Evolutionary conservation across 1,139 yeast species (phyloP), one percentile per base, ranked within the genome.

Genomic region (Hansenula anomala): DNA sequence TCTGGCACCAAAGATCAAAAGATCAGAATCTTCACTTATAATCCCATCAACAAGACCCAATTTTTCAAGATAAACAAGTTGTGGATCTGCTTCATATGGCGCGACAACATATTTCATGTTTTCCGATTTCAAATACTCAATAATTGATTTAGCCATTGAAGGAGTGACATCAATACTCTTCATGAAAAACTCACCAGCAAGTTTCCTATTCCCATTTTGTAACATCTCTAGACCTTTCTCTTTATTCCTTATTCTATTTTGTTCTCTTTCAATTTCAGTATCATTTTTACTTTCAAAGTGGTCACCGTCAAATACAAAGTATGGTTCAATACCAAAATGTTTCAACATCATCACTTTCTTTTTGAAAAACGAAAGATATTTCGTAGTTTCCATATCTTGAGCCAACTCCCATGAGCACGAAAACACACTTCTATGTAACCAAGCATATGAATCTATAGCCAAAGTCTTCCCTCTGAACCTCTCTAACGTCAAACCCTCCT

Each of bases 31-130:
- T 56, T 94, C 99, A 29, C 96, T 83, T 11, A 94, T 69, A 9
- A 94, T 85, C 0, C 94, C 98, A 47, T 88, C 84, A 10, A 89
- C 94, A 1, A 76, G 41, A 0, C 94, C 94, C 0, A 65, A 51
- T 43, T 78, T 77, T 57, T 92, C 98, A 36, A 94, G 68, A 53
- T 82, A 88, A 8, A 92, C 97, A 83, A 94, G 77, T 59, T 94
- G 98, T 0, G 98, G 86, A 59, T 94, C 99, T 0, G 98, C 98
- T 63, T 94, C 99, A 58, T 89, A 94, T 0, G 99, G 99, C 0
- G 99, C 98, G 10, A 94, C 98, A 15, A 92, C 76, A 53, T 78
- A 92, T 46, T 71, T 72, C 34, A 94, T 78, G 2, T 64, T 61
- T 36, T 72, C 67, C n/a, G 59, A 54, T 49, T 79, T 80, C 45